These are phyloP conservation scores for Aspergillus costaricaensis DNA, from an alignment of 2,329 filamentous ascomycete genomes.

Conservation along the genomic window DNA sequence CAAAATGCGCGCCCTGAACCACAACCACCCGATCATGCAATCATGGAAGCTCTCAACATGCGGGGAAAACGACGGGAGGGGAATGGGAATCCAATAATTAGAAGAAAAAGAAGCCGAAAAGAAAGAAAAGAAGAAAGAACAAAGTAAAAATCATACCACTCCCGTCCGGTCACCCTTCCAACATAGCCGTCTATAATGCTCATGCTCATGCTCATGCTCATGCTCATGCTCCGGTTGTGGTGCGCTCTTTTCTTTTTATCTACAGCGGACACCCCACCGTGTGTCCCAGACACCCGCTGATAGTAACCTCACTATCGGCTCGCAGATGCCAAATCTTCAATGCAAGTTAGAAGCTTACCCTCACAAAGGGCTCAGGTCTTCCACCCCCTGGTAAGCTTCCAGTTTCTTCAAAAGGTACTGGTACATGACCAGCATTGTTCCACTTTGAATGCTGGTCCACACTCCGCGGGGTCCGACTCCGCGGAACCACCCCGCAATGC, in stretches of 20 bases:
- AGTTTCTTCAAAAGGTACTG: constrained; percentile 81
- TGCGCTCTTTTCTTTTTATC: constrained; percentile 14
- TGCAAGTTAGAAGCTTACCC: background rate
- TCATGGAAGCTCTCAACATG: constrained; percentile 4
- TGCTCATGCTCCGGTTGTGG: constrained; percentile 4
- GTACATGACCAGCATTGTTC: constrained; percentile 95
- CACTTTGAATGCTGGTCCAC: constrained; percentile 97
- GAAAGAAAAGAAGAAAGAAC: constrained; percentile 9
- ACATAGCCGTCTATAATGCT: constrained; percentile 26
- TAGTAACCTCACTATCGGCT: background rate
- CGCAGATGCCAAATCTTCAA: background rate
- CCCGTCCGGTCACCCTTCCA: constrained; percentile 21
- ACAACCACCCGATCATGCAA: constrained; percentile 11
- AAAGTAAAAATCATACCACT: constrained; percentile 17
- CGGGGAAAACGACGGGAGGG: background rate
- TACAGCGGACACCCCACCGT: background rate
- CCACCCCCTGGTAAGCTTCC: constrained; percentile 53
- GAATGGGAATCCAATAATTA: constrained; percentile 5
- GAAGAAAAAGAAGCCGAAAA: constrained; percentile 10
- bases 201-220: constrained; percentile 11
- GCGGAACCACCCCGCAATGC: constrained; percentile 85
- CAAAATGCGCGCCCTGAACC: background rate
- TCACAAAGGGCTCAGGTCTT: constrained; percentile 26
- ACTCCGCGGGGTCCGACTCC: constrained; percentile 90
- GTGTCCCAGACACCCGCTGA: background rate